Evolutionary conservation across 2,329 filamentous ascomycete genomes (phyloP).

Genomic region (Trichoderma breve): DNA sequence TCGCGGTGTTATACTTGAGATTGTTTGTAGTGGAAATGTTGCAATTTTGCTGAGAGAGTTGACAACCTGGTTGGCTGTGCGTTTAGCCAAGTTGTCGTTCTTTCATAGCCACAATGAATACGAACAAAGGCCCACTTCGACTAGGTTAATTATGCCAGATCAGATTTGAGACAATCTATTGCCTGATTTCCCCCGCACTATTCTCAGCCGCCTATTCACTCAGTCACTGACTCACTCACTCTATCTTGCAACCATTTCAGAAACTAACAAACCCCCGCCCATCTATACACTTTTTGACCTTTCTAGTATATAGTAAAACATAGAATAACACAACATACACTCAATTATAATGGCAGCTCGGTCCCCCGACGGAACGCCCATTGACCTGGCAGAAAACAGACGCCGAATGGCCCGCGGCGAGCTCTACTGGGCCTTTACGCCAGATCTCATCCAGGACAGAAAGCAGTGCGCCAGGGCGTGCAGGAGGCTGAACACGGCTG

Average conservation of each 20-base stretch:
- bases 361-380: conserved; percentile 21
- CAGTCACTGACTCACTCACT: background rate
- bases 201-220: background rate
- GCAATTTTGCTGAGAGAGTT: background rate
- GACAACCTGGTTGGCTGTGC: background rate
- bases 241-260: too few relatives aligned
- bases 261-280: too few relatives aligned
- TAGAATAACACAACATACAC: background rate
- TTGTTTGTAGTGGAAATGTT: background rate
- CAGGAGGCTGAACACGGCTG: conserved; percentile 60
- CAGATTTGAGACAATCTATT: background rate
- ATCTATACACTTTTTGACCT: too few relatives aligned
- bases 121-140: background rate
- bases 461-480: conserved; percentile 59
- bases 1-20: background rate
- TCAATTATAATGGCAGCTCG: conserved; percentile 1
- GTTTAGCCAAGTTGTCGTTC: background rate
- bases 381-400: conserved; percentile 47
- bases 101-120: background rate
- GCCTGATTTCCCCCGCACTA: background rate
- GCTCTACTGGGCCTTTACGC: conserved; percentile 69
- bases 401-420: conserved; percentile 62
- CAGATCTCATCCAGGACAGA: conserved; percentile 62
- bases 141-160: background rate
- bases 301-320: background rate